Percentiles rank a stretch among this genome's conserved stretches.
Conservation (phyloP, 495 filamentous ascomycete genomes). For the Patellaria atrata region DNA sequence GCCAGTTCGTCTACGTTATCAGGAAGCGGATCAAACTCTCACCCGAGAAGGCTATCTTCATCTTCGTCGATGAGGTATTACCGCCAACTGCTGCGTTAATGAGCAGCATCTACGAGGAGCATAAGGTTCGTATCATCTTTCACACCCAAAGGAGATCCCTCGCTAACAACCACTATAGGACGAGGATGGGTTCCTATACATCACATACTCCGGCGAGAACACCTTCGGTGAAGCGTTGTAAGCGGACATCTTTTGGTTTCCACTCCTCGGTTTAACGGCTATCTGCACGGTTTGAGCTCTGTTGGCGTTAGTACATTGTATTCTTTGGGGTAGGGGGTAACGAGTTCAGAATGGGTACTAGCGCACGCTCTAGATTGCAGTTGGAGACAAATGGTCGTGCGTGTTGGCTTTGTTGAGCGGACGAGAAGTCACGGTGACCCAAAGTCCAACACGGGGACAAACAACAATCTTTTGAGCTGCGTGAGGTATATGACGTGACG, state of each 20-base stretch:
- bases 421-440: no score
- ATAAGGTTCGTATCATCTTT: slow-evolving; percentile 43
- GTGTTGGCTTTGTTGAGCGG: no score
- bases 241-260: not conserved
- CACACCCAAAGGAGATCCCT: not conserved
- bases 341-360: no score
- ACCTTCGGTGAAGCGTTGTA: slow-evolving; percentile 59
- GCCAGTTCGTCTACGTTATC: slow-evolving; percentile 99
- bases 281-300: no score
- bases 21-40: slow-evolving; percentile 99
- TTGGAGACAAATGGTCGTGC: no score
- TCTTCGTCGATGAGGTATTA: slow-evolving; percentile 98
- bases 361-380: no score
- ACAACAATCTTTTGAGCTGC: no score
- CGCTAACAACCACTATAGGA: slow-evolving; percentile 20
- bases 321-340: no score
- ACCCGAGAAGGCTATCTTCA: slow-evolving; percentile 99
- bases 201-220: slow-evolving; percentile 95
- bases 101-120: slow-evolving; percentile 99
- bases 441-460: no score
- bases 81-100: slow-evolving; percentile 95
- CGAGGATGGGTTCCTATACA: slow-evolving; percentile 49
- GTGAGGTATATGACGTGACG: no score
- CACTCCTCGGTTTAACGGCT: no score
- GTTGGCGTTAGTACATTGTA: no score